Base-by-base conservation (phyloP, 805 yeast species). In the Saturnispora saitoi region DNA sequence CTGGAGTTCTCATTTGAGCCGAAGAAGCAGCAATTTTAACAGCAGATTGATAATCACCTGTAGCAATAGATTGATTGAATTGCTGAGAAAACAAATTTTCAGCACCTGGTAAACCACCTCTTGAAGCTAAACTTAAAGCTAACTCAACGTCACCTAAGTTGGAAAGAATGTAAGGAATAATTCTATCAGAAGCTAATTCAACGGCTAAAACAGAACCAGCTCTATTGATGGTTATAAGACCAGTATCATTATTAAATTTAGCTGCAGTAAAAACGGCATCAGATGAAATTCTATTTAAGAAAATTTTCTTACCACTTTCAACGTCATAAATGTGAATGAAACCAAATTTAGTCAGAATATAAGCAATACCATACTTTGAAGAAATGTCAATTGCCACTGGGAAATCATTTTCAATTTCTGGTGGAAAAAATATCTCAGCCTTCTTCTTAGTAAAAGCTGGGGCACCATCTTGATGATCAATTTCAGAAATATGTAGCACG, bases 21-120 rank as follows among this genome's bases (percentile, higher is more conserved):
- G 96, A 86, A 34, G 95, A 83, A 12, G 98, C 98, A 34, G 99
- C 99, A 51, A 91, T 86, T 70, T 88, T 88, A 44, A 98, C 99
- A 47, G 99, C 99, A 58, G 83, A 82, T 49, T 81, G 74, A 63
- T 89, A 93, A 65, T 89, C 93, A 57, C 96, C 96, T 57, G 81
- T 80, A 55, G 80, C 77, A 59, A 93, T 74, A 59, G 83, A 76
- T 64, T 81, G 81, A 61, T 89, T 95, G 70, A 93, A 93, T 69
- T 91, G 98, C 69, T 89, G 95, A 51, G 76, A 70, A 68, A 93
- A 90, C 54, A 93, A 75, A 60, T 81, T 82, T 65, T 93, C 99
- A 43, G 98, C 99, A 56, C 99, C 99, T 39, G 96, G 93, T 61
- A 93, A 78, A 1, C 96, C 96, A 62, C 96, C 97, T 67, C 98